Base-by-base conservation (phyloP, 1,139 yeast genomes). In the Hansenula sp. region DNA sequence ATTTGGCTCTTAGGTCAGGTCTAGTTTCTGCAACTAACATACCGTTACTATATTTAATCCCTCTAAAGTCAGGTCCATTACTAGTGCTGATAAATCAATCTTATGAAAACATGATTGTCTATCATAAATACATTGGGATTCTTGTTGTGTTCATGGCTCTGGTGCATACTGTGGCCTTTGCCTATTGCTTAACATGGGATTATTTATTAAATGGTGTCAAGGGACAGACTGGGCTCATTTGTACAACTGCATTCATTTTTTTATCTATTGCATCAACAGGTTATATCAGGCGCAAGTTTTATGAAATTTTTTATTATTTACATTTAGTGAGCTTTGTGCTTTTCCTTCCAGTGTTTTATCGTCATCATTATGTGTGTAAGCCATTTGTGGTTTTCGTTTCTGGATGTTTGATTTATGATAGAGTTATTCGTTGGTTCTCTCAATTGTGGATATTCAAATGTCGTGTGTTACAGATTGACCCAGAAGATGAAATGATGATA, bases 11-110 rank as follows among this genome's bases (percentile, higher is more conserved):
- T 1, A 34, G 59, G n/a, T 41, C 55, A 9, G 59, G 59, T 1
- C 42, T 52, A 14, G 51, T 53, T 3, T 47, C 56, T 2, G 51
- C 48, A 1, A 46, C 54, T 11, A 54, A 54, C n/a, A 30, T 54
- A 5, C 57, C 59, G 10, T 25, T 54, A 24, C 26, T 54, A n/a
- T 53, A 53, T 37, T 34, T 54, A 20, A 39, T 54, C 6, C 59
- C 59, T 2, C 35, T 54, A 21, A 54, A 54, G 21, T 40, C 51
- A 5, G 56, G 59, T 3, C 52, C 56, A 0, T 36, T 54, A 21
- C 32, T 52, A 8, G 43, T 46, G 10, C 22, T 53, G 24, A 29
- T 45, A 7, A 34, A 43, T 14, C 38, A 40, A 21, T 49, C 55
- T 14, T 54, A 54, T 32, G 57, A 54, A 32, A 47, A 45, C 20